Evolutionary conservation across 331 rosid species (phyloP), one percentile per base, ranked within the genome.

Genomic region (Spiraea crenata): DNA sequence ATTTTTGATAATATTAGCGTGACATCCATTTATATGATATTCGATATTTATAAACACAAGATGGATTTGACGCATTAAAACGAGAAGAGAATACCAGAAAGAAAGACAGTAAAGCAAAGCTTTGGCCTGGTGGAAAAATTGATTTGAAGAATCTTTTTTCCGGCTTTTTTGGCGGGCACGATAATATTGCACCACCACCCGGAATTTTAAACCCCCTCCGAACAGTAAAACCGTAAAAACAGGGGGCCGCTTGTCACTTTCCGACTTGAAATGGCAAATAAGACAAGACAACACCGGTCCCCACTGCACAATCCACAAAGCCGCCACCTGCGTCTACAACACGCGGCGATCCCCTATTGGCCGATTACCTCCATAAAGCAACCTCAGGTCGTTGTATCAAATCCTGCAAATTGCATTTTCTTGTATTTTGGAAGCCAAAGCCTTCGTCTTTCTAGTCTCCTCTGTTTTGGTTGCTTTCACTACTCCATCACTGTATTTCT

Each of bases 321-420:
- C 50, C 74, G 72, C 76, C 73, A 55, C 64, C 38, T 9, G 13
- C 13, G 5, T 6, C 9, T 3, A 0, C 2, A 0, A 14, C 5
- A 55, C 82, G 82, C 73, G 85, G 73, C 70, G 5, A 4, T 0
- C 20, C 2, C 0, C n/a, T 0, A 56, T 63, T 80, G 2, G 84
- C 14, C 19, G 19, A 59, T 74, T 20, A 19, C 13, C 0, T 19
- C 3, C 52, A 31, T 9, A 34, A 49, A 6, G 9, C 39, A 71
- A 51, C 14, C 4, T 12, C 45, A 0, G 62, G 84, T 76, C 15
- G 19, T 34, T 17, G 3, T 57, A 49, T 57, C 56, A n/a, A 42
- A 39, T 38, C 62, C 51, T 4, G 45, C 39, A 19, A 15, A 38
- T 17, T 74, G 17, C 35, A 54, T 8, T 19, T 19, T 55, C 68